These are phyloP conservation scores for Tremella fuciformis DNA, from an alignment of 768 basidiomycete species.

Conservation along the genomic window DNA sequence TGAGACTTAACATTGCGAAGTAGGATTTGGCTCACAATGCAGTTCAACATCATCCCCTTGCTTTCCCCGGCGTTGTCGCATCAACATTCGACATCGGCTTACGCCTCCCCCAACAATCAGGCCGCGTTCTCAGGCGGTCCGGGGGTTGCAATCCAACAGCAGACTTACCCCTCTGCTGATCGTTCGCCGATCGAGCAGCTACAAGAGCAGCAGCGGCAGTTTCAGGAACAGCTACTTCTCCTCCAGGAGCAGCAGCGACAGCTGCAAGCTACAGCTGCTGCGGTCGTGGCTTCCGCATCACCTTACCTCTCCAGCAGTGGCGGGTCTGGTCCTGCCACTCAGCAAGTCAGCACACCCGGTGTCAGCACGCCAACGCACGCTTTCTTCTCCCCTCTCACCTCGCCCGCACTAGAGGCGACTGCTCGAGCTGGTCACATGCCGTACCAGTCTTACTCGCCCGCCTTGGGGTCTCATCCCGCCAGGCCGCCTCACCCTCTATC, in stretches of 20 bases:
- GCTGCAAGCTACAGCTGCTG: constrained; percentile 49
- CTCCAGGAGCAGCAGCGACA: constrained; percentile 43
- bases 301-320: constrained; percentile 44
- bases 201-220: constrained; percentile 47
- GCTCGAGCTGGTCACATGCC: constrained; percentile 18
- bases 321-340: constrained; percentile 52
- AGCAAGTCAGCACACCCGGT: constrained; percentile 31
- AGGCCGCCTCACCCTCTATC: constrained; percentile 37
- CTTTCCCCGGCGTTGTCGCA: constrained; percentile 53
- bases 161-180: constrained; percentile 5
- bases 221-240: constrained; percentile 39
- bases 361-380: constrained; percentile 36
- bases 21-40: constrained; percentile 4
- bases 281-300: constrained; percentile 52
- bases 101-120: constrained; percentile 22
- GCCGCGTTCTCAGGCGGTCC: constrained; percentile 9
- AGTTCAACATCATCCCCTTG: constrained; percentile 52
- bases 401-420: constrained; percentile 52
- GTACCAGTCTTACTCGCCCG: constrained; percentile 20
- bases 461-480: constrained; percentile 12
- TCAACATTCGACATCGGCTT: constrained; percentile 32
- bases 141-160: constrained; percentile 11
- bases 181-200: constrained; percentile 37
- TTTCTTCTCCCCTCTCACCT: constrained; percentile 54
- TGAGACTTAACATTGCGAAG: constrained; percentile 18